Conservation (phyloP, 306 rosid species). For the Trifolium repens region DNA sequence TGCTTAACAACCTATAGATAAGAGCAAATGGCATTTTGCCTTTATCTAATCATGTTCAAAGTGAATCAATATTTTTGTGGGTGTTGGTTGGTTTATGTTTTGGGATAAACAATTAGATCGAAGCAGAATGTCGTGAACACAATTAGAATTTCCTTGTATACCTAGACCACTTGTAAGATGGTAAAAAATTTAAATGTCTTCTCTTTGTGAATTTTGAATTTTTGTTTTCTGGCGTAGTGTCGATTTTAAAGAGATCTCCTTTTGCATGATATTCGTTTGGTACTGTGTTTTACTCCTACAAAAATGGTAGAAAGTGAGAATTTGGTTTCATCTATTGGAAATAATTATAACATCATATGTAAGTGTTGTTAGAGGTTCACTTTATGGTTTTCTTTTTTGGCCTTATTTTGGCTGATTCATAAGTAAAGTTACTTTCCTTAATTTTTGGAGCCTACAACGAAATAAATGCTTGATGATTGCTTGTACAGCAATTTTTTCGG, state of each 20-base stretch:
- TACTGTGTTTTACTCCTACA: not conserved
- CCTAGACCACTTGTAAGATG: not conserved
- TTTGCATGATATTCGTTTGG: not conserved
- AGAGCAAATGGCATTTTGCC: not conserved
- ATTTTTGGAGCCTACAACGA: constrained; percentile 9
- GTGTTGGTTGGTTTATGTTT: not conserved
- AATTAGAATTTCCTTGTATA: not conserved
- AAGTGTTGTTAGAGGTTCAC: not conserved
- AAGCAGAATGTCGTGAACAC: constrained; percentile 12
- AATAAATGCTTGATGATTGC: constrained; percentile 29
- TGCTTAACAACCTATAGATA: not conserved
- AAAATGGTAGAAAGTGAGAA: constrained; percentile 24
- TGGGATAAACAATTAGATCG: not conserved
- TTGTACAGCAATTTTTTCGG: constrained; percentile 3
- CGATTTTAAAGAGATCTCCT: not conserved
- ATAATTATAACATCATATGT: constrained; percentile 1
- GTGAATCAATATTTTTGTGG: not conserved
- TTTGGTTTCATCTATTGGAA: constrained; percentile 22
- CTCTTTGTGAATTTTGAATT: not conserved
- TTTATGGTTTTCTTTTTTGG: not conserved
- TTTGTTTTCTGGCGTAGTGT: constrained; percentile 19
- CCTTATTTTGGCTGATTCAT: not conserved
- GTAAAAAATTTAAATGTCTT: not conserved
- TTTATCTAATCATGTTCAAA: not conserved
- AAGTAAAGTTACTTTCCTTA: not conserved